Conservation (phyloP, 2,329 filamentous ascomycete genomes). For the Penicillium fuscoglaucum region DNA sequence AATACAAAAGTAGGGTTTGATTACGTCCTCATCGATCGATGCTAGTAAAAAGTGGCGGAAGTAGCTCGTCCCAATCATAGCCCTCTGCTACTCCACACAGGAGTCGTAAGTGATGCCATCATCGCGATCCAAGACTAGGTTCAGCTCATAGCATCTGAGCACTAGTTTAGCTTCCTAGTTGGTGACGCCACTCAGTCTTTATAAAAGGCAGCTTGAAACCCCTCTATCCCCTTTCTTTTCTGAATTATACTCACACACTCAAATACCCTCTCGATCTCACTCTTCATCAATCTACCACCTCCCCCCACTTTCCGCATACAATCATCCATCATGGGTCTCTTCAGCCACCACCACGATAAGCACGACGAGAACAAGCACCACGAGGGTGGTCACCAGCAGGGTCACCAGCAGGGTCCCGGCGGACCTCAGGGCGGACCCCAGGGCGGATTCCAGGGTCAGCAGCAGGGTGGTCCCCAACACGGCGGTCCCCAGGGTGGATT, state of each 20-base stretch:
- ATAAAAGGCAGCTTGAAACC: neutral
- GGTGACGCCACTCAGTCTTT: neutral
- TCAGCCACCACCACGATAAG: constrained; percentile 4
- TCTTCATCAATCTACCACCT: neutral
- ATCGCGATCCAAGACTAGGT: neutral
- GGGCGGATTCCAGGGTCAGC: neutral
- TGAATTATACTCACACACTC: neutral
- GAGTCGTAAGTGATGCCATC: constrained; percentile 3
- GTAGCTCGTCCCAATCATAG: neutral
- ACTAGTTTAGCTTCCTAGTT: neutral
- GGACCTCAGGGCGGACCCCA: neutral
- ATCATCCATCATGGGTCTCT: constrained; percentile 2
- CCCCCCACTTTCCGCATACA: neutral
- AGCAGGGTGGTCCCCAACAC: neutral
- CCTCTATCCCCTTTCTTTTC: neutral
- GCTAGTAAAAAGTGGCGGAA: neutral
- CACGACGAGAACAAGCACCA: neutral
- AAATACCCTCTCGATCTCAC: neutral
- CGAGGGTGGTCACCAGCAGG: neutral
- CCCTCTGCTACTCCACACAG: neutral
- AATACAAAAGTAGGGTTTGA: no score
- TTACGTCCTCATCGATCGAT: neutral
- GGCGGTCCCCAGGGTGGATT: neutral
- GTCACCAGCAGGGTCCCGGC: no score
- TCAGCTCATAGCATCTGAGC: neutral